Evolutionary conservation across 768 basidiomycete species (phyloP), one percentile per base, ranked within the genome.

Genomic region (Lactarius quietus): DNA sequence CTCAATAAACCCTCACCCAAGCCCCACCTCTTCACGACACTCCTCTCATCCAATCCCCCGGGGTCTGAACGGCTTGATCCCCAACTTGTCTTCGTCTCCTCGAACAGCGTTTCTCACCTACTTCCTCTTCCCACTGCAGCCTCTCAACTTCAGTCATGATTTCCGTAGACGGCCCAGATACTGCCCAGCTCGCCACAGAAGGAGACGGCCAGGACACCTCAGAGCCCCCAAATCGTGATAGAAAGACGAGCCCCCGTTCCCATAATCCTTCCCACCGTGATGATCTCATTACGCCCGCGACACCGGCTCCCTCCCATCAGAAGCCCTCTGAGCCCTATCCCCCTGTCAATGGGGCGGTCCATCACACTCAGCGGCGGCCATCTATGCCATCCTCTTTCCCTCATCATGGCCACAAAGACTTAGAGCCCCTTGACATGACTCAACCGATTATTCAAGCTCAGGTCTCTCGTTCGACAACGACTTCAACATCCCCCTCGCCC

Each of bases 131-230:
- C 33, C 35, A n/a, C 41, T 61, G 5, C 18, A 54, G 12, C 64
- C 48, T 63, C 69, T 64, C 63, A 64, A 57, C 59, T 61, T 36
- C 64, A 70, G 61, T 69, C 70, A 83, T 84, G 82, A 76, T 76
- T 70, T 75, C 63, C n/a, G 65, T 76, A 67, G 78, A 75, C 68
- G 78, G 81, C 69, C 76, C 82, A 71, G 84, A 84, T 66, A 75
- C 84, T 43, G 71, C 83, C 31, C 81, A 81, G 70, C 74, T 81
- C 58, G 39, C 60, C 6, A 62, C 69, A 43, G 86, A 87, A 67
- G 79, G 80, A 64, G 86, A 88, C 67, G 78, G 81, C 57, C 77
- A 80, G 56, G 86, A 88, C 72, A 77, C 81, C 63, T 78, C 84
- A 71, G 86, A 88, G 77, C 84, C 85, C 31, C 82, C 84, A 69